A percentile compares a stretch with the other conserved stretches of the same genome.
These are phyloP conservation scores for Millerago galiae DNA, from an alignment of 805 yeast species.

Conservation along the genomic window DNA sequence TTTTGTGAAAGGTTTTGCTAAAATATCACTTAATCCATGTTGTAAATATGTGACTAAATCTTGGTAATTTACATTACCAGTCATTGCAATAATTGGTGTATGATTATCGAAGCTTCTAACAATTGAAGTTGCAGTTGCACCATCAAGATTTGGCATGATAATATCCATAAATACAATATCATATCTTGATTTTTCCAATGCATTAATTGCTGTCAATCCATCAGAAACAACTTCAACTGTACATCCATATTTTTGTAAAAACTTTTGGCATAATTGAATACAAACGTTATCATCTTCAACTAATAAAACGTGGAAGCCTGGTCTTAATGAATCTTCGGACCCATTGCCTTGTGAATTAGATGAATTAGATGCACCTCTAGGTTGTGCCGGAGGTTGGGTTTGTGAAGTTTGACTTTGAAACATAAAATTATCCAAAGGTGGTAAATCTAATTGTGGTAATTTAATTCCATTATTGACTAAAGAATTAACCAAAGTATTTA, in stretches of 20 bases:
- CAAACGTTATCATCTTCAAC: slow-evolving; percentile 83
- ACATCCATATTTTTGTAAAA: slow-evolving; percentile 82
- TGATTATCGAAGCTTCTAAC: slow-evolving; percentile 77
- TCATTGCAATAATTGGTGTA: slow-evolving; percentile 93
- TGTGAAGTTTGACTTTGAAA: slow-evolving; percentile 7
- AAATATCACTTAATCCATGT: slow-evolving; percentile 87
- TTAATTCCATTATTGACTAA: slow-evolving; percentile 57
- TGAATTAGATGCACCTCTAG: neutral
- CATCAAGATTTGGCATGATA: slow-evolving; percentile 83
- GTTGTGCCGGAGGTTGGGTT: slow-evolving; percentile 1
- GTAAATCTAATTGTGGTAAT: slow-evolving; percentile 57
- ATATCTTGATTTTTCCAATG: slow-evolving; percentile 62
- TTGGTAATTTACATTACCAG: slow-evolving; percentile 79
- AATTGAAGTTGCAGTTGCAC: slow-evolving; percentile 86
- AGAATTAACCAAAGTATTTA: slow-evolving; percentile 43
- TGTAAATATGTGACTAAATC: slow-evolving; percentile 75
- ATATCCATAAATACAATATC: slow-evolving; percentile 83
- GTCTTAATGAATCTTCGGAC: slow-evolving; percentile 18
- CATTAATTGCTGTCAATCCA: slow-evolving; percentile 82
- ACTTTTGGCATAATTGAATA: slow-evolving; percentile 75
- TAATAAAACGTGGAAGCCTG: slow-evolving; percentile 61
- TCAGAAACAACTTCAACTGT: slow-evolving; percentile 89
- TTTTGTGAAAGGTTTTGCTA: slow-evolving; percentile 91
- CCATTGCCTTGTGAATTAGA: neutral
- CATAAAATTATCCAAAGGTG: slow-evolving; percentile 23